Evolutionary conservation across 257 asterid species (phyloP).

Genomic region (Thymus mandschuricus): DNA sequence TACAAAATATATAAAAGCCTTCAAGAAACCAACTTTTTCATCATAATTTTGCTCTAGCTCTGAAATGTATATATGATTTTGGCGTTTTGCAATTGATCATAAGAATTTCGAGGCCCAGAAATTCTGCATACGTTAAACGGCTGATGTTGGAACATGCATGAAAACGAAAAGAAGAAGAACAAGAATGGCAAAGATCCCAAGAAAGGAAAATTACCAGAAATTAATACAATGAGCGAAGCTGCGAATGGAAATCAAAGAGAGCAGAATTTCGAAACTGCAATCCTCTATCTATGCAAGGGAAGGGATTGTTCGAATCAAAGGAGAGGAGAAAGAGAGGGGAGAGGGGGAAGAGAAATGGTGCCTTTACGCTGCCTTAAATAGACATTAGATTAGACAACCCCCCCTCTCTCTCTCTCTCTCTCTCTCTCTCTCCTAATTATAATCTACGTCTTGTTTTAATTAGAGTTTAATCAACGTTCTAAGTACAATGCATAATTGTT

Average conservation of each 20-base stretch:
- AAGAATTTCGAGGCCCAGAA: slow-evolving; percentile 14
- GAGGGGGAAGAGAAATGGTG: slow-evolving; percentile 45
- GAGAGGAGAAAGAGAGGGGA: slow-evolving; percentile 24
- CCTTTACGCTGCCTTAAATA: slow-evolving; percentile 42
- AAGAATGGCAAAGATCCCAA: slow-evolving; percentile 14
- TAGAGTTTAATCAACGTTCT: neutral
- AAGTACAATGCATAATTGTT: neutral
- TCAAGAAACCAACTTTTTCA: neutral
- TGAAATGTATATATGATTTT: neutral
- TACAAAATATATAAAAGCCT: neutral
- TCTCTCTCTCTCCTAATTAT: slow-evolving; percentile 14
- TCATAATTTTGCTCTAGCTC: slow-evolving; percentile 22
- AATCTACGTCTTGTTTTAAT: neutral
- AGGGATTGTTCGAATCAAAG: slow-evolving; percentile 40
- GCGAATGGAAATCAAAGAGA: slow-evolving; percentile 10
- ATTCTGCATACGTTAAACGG: slow-evolving; percentile 22
- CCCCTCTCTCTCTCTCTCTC: slow-evolving; percentile 10
- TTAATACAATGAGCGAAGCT: neutral
- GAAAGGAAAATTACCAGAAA: slow-evolving; percentile 43
- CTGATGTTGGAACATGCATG: slow-evolving; percentile 15
- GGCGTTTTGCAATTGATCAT: neutral
- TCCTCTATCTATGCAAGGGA: slow-evolving; percentile 20
- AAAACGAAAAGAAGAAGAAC: neutral
- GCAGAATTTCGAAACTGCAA: slow-evolving; percentile 21
- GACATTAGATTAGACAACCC: slow-evolving; percentile 13